Conservation (phyloP, 108 stramenopile genomes). For the Schizochytrium sp. region DNA sequence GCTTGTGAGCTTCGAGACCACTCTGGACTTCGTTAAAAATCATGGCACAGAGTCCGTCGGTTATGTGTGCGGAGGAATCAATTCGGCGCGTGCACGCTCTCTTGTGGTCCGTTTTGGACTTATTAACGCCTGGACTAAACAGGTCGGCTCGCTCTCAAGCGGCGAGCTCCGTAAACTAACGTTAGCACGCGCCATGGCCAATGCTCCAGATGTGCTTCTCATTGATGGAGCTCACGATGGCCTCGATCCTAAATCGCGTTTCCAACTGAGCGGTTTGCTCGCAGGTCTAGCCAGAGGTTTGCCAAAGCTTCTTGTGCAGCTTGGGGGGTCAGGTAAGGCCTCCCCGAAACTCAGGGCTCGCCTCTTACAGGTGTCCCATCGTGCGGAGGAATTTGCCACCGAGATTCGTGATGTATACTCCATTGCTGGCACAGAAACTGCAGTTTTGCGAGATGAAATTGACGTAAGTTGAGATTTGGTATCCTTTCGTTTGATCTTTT, state of each 20-base stretch:
- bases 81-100: conserved; percentile 26
- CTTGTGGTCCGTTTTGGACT: conserved; percentile 42
- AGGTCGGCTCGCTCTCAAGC: conserved; percentile 55
- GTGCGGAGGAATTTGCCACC: conserved; percentile 53
- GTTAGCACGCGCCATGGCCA: conserved; percentile 55
- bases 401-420: neutral
- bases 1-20: conserved; percentile 38
- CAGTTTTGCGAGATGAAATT: neutral
- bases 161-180: conserved; percentile 57
- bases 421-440: neutral
- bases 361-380: conserved; percentile 23
- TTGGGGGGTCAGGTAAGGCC: conserved; percentile 4
- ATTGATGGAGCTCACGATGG: conserved; percentile 59
- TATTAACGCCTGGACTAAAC: conserved; percentile 10
- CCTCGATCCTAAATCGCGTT: conserved; percentile 40
- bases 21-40: conserved; percentile 1
- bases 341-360: neutral
- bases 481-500: too few relatives aligned
- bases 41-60: conserved; percentile 40
- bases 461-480: neutral
- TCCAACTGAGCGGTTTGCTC: conserved; percentile 12
- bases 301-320: conserved; percentile 38
- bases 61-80: conserved; percentile 37
- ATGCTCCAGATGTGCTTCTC: conserved; percentile 36
- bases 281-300: conserved; percentile 2